Evolutionary conservation across 108 stramenopile species (phyloP).

Genomic region (Conticribra weissflogii): DNA sequence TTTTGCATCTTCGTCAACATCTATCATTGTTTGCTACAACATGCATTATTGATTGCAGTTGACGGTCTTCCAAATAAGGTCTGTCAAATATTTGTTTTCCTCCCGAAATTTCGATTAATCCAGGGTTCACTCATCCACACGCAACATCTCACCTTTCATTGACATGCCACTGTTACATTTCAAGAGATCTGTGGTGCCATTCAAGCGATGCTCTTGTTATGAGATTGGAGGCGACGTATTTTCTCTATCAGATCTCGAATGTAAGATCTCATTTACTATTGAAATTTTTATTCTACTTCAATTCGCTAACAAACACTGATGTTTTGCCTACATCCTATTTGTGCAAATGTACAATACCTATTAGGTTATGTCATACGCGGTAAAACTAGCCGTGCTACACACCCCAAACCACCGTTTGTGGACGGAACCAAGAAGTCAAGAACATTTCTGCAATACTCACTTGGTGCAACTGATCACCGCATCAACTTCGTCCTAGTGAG

Average conservation of each 20-base stretch:
- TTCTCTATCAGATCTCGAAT: conserved; percentile 92
- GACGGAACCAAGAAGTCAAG: conserved; percentile 77
- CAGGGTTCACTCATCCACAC: no score
- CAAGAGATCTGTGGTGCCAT: conserved; percentile 59
- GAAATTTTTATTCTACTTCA: no score
- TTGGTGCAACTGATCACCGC: conserved; percentile 66
- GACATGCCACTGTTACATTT: no score
- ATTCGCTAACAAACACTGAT: no score
- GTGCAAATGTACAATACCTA: no score
- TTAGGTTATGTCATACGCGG: conserved; percentile 83
- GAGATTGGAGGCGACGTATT: conserved; percentile 95
- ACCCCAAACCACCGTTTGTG: conserved; percentile 68
- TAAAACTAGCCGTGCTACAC: conserved; percentile 63
- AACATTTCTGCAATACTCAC: conserved; percentile 70
- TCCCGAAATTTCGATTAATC: no score
- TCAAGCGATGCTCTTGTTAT: conserved; percentile 89
- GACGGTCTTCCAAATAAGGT: conserved; percentile 79
- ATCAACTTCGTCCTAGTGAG: conserved; percentile 79
- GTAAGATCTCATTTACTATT: no score
- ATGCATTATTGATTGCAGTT: conserved; percentile 87
- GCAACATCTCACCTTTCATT: no score
- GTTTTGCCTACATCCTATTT: no score
- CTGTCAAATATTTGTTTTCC: no score
- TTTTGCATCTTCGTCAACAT: conserved; percentile 91
- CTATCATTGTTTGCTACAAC: conserved; percentile 92